phyloP scores from a whole-genome alignment of 2,329 filamentous ascomycete genomes.

The Ophiostoma perfectum region DNA sequence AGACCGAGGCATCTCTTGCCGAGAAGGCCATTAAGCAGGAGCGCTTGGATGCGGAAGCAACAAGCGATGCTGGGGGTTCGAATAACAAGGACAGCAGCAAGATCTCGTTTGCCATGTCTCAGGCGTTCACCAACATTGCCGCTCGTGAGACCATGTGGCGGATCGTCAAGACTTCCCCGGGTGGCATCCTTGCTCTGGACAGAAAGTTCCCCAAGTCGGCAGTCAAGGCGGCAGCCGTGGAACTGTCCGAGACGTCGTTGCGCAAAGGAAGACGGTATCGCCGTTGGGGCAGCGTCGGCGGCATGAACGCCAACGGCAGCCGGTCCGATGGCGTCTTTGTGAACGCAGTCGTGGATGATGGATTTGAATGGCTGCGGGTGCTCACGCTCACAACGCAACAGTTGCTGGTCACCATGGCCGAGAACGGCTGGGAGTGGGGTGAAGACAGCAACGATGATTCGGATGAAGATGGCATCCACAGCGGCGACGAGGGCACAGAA shows the following conservation, averaged over 20 bases:
- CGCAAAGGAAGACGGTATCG: not conserved
- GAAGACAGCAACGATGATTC: conserved; percentile 23
- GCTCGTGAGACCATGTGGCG: conserved; percentile 29
- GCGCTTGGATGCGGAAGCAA: not conserved
- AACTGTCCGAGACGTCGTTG: not conserved
- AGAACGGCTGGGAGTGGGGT: conserved; percentile 32
- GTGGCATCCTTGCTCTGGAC: conserved; percentile 29
- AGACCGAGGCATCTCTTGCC: conserved; percentile 18
- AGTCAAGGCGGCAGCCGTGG: not conserved
- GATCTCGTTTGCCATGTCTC: conserved; percentile 4
- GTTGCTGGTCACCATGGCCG: conserved; percentile 33
- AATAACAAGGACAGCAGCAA: not conserved
- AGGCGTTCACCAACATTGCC: conserved; percentile 23
- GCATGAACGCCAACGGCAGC: not conserved
- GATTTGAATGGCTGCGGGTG: conserved; percentile 35
- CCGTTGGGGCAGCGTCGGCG: not conserved
- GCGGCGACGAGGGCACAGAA: conserved; percentile 14
- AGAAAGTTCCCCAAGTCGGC: not conserved
- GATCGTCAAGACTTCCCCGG: conserved; percentile 30
- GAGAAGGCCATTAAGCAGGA: not conserved
- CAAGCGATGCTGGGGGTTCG: not conserved
- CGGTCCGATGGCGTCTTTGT: conserved; percentile 27
- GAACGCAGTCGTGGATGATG: conserved; percentile 34
- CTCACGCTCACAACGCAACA: conserved; percentile 31
- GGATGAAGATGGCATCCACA: not conserved